phyloP scores from a whole-genome alignment of 441 rosid species.

The Pelargonium fulgidum region DNA sequence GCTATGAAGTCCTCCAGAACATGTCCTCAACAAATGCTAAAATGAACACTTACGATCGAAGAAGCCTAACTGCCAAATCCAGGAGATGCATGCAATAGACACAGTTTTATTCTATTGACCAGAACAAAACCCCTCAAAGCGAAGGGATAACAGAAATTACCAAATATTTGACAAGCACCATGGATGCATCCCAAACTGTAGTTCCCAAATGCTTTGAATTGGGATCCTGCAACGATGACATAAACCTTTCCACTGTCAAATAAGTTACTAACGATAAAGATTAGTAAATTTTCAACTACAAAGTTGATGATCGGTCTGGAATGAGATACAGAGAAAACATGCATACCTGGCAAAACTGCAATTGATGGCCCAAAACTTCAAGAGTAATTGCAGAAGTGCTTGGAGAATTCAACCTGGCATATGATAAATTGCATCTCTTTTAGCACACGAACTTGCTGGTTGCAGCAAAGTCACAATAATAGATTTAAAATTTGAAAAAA shows the following conservation, averaged over 20 bases:
- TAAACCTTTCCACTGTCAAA: conserved; percentile 17
- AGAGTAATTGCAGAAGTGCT: conserved; percentile 55
- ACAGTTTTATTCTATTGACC: neutral
- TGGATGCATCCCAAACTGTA: conserved; percentile 99
- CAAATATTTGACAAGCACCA: conserved; percentile 84
- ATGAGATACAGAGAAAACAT: conserved; percentile 8
- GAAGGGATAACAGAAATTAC: conserved; percentile 29
- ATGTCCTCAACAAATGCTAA: neutral
- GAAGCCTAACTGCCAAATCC: neutral
- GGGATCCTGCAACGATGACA: conserved; percentile 60
- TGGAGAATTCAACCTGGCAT: conserved; percentile 76
- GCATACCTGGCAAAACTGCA: conserved; percentile 72
- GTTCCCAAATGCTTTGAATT: conserved; percentile 93
- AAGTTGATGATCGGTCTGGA: neutral
- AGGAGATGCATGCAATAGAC: neutral
- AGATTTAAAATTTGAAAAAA: neutral
- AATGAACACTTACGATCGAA: neutral
- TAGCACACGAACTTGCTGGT: neutral
- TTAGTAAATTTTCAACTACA: neutral
- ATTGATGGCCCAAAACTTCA: conserved; percentile 69
- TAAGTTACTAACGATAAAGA: conserved; percentile 4
- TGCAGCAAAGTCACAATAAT: neutral
- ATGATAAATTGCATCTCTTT: conserved; percentile 13
- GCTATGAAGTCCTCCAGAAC: conserved; percentile 5
- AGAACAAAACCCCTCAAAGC: conserved; percentile 1